These are phyloP conservation scores for Stenocarpella maydis DNA, from an alignment of 2,329 filamentous ascomycete species.

Conservation along the genomic window DNA sequence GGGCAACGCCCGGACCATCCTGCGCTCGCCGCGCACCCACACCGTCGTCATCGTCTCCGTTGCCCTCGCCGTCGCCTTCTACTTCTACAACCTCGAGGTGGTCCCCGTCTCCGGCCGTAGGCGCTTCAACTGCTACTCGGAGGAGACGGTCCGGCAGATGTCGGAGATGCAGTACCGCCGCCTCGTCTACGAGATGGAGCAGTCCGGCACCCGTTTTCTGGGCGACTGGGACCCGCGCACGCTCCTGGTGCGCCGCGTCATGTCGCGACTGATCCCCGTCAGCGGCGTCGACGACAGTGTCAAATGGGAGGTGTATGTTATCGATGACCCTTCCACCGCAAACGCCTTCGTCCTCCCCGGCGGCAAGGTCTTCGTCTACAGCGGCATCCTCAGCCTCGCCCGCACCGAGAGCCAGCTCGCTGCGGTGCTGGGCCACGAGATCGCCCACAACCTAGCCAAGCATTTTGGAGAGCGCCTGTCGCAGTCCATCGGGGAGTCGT, in stretches of 20 bases:
- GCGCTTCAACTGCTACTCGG: constrained; percentile 75
- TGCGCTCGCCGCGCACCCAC: constrained; percentile 49
- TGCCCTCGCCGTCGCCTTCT: constrained; percentile 63
- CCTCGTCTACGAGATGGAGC: constrained; percentile 62
- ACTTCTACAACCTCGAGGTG: constrained; percentile 73
- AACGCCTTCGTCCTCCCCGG: constrained; percentile 84
- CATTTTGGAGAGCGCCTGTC: constrained; percentile 72
- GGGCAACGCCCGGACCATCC: constrained; percentile 44
- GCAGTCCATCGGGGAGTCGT: constrained; percentile 58
- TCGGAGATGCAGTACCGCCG: constrained; percentile 63
- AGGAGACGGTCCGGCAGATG: constrained; percentile 61
- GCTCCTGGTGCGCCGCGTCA: constrained; percentile 67
- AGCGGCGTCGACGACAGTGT: constrained; percentile 60
- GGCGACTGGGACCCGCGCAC: constrained; percentile 66
- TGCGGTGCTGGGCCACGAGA: constrained; percentile 80
- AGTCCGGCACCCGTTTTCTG: constrained; percentile 63
- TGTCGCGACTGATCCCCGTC: constrained; percentile 72
- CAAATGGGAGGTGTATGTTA: constrained; percentile 78
- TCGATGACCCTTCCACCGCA: constrained; percentile 66
- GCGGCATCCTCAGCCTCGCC: constrained; percentile 75
- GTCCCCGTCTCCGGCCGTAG: constrained; percentile 76
- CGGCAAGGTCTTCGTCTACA: constrained; percentile 82
- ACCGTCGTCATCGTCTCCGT: constrained; percentile 52
- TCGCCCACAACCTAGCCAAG: constrained; percentile 77
- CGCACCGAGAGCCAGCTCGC: constrained; percentile 74